phyloP scores from a whole-genome alignment of 1,139 yeast species.

The Yamadazyma dushanensis region DNA sequence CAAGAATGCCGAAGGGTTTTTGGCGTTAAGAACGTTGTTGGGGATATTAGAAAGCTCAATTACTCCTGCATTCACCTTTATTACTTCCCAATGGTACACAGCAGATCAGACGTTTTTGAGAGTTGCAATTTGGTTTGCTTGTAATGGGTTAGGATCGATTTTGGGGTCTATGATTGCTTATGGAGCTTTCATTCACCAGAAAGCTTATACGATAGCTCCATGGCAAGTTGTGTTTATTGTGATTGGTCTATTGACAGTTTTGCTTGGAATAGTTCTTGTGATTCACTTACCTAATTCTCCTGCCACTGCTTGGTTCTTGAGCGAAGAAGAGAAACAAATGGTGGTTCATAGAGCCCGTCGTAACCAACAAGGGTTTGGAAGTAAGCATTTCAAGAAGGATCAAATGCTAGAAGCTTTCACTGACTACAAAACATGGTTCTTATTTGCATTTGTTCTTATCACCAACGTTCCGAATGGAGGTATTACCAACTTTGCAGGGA shows the following conservation, averaged over 20 bases:
- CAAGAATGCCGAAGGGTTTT: constrained; percentile 27
- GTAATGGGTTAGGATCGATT: constrained; percentile 32
- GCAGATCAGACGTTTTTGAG: constrained; percentile 25
- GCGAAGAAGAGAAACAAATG: constrained; percentile 44
- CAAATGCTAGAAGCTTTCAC: constrained; percentile 57
- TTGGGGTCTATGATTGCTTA: constrained; percentile 30
- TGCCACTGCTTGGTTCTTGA: constrained; percentile 37
- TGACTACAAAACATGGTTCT: constrained; percentile 46
- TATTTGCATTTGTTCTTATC: constrained; percentile 28
- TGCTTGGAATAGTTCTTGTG: constrained; percentile 24
- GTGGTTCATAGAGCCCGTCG: constrained; percentile 36
- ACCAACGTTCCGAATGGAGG: constrained; percentile 41
- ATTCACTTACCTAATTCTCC: constrained; percentile 33
- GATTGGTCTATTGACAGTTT: constrained; percentile 30
- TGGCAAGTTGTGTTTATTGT: constrained; percentile 36
- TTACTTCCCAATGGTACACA: constrained; percentile 35
- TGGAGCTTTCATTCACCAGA: constrained; percentile 19
- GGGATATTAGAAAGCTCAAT: constrained; percentile 57
- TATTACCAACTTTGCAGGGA: constrained; percentile 41
- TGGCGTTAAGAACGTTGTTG: constrained; percentile 33
- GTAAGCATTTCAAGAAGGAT: constrained; percentile 49
- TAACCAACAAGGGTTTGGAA: constrained; percentile 58
- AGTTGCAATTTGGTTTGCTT: constrained; percentile 30
- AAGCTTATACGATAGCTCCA: constrained; percentile 21
- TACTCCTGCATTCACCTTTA: constrained; percentile 59